phyloP scores from a whole-genome alignment of 306 rosid species.

The Alnus glutinosa region DNA sequence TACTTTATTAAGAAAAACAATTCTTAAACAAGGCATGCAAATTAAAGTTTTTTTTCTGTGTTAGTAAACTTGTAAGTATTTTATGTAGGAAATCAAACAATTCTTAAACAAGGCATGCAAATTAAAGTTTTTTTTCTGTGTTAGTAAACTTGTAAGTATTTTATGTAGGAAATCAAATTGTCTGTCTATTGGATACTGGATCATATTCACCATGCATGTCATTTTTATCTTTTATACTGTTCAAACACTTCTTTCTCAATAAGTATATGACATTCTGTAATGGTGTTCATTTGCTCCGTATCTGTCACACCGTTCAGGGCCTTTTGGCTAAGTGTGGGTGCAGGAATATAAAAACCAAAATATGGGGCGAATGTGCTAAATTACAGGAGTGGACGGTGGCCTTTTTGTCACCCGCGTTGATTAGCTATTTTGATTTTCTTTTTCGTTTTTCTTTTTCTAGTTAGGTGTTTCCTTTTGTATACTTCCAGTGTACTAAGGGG shows the following conservation, averaged over 20 bases:
- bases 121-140: not conserved
- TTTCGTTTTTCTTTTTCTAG: no score
- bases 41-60: not conserved
- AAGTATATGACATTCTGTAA: not conserved
- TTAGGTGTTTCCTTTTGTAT: no score
- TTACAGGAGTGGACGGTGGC: conserved; percentile 7
- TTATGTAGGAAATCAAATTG: not conserved
- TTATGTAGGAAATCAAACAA: not conserved
- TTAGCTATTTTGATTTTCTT: no score
- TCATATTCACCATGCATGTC: not conserved
- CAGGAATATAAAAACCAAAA: not conserved
- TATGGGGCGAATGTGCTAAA: not conserved
- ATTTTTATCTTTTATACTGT: not conserved
- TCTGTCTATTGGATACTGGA: not conserved
- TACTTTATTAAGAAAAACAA: not conserved
- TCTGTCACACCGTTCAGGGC: not conserved
- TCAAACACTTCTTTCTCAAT: not conserved
- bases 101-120: not conserved
- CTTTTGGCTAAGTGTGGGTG: not conserved
- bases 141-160: not conserved
- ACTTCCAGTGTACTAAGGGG: no score
- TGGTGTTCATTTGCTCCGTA: not conserved
- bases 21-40: not conserved
- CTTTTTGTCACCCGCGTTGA: no score
- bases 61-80: not conserved